These are phyloP conservation scores for Sporothrix pallida DNA, from an alignment of 2,329 filamentous ascomycete species.

Conservation along the genomic window DNA sequence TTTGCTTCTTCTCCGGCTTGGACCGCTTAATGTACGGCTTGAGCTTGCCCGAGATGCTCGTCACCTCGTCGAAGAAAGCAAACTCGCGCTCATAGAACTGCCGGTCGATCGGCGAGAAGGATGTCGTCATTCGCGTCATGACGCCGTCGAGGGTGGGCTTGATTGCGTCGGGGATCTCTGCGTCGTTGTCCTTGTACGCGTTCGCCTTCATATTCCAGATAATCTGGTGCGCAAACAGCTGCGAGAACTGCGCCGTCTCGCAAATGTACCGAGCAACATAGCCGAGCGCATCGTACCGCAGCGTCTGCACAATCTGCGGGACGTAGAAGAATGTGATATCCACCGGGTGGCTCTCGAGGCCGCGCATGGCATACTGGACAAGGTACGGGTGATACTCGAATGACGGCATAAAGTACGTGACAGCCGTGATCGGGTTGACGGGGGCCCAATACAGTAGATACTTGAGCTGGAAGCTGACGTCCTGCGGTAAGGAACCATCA, in stretches of 20 bases:
- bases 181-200: conserved; percentile 96
- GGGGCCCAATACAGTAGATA: conserved; percentile 93
- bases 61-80: conserved; percentile 97
- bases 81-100: conserved; percentile 95
- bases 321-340: conserved; percentile 99
- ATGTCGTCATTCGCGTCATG: conserved; percentile 79
- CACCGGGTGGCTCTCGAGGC: conserved; percentile 91
- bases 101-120: conserved; percentile 79
- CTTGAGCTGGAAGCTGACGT: conserved; percentile 86
- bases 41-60: conserved; percentile 91
- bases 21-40: conserved; percentile 89
- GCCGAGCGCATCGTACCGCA: conserved; percentile 89
- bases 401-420: conserved; percentile 89
- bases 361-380: conserved; percentile 95
- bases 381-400: conserved; percentile 92
- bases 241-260: conserved; percentile 96
- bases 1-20: conserved; percentile 97
- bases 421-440: conserved; percentile 89
- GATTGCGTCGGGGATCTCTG: conserved; percentile 83
- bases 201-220: conserved; percentile 99
- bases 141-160: conserved; percentile 94
- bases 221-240: conserved; percentile 97
- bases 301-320: conserved; percentile 93
- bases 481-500: conserved; percentile 73
- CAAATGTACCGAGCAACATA: conserved; percentile 97